Evolutionary conservation across 345 rosid genomes (phyloP).

Genomic region (Sisymbrium irio): DNA sequence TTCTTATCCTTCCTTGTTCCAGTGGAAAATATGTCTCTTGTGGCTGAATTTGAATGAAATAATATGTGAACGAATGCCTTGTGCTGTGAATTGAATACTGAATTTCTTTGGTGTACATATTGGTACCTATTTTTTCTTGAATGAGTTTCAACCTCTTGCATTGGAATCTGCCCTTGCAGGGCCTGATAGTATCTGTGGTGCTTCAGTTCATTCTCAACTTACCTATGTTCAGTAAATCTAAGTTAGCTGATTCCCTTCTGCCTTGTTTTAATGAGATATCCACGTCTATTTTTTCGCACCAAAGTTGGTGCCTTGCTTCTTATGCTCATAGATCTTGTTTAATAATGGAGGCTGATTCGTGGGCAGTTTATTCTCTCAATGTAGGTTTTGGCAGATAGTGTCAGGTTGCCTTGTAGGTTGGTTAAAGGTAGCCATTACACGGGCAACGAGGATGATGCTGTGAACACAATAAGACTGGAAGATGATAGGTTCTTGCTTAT

Average conservation of each 20-base stretch:
- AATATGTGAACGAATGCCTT: conserved; percentile 4
- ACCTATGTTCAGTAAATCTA: not conserved
- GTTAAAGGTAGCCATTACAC: conserved; percentile 99
- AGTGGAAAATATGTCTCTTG: too few species aligned
- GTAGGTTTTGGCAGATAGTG: conserved; percentile 89
- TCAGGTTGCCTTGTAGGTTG: conserved; percentile 81
- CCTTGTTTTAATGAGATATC: conserved; percentile 7
- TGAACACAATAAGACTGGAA: conserved; percentile 80
- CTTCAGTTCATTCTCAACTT: not conserved
- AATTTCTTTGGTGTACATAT: not conserved
- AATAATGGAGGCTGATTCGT: not conserved
- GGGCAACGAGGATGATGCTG: conserved; percentile 97
- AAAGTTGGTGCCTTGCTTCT: conserved; percentile 10
- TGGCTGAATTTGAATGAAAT: not conserved
- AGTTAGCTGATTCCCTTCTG: conserved; percentile 16
- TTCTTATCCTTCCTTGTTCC: not conserved
- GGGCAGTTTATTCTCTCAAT: conserved; percentile 33
- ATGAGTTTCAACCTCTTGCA: not conserved
- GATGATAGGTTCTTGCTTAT: conserved; percentile 72
- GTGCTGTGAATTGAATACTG: not conserved
- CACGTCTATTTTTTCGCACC: not conserved
- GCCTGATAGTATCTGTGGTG: conserved; percentile 13
- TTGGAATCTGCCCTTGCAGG: not conserved
- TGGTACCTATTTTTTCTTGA: not conserved
- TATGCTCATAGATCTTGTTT: conserved; percentile 4